Base-by-base conservation (phyloP, 2,329 filamentous ascomycete genomes). In the Trichoderma polysporum region DNA sequence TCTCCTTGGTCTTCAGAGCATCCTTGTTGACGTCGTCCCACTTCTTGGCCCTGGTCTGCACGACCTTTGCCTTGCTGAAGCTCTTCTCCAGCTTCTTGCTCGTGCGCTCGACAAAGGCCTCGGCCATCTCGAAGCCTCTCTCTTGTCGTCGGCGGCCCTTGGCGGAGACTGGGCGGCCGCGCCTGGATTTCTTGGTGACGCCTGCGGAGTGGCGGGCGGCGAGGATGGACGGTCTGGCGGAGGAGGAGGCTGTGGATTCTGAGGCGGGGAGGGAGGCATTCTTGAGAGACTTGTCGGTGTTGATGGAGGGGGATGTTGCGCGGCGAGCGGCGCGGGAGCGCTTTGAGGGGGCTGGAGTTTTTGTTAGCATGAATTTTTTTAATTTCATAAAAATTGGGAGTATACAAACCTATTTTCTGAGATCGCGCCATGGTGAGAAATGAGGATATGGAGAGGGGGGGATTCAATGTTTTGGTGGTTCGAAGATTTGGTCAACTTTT, bases 291-390 rank as follows among this genome's bases (percentile, higher is more conserved):
- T 91, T 91, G 82, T 92, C 89, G 50, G 86, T 86, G 78, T 91
- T 80, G 77, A 92, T 88, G 73, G 88, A 83, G 29, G 90, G 89
- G 4, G 90, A 91, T 17, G 87, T 87, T 54, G 88, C 91, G 70
- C 91, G 88, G 74, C 91, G 87, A 47, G 90, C 90, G 67, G 90
- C 90, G 70, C 91, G 90, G 62, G 91, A 94, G 80, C 90, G 90
- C 67, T 88, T 78, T 4, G 90, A 91, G 45, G 83, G 82, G 64
- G 81, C 88, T 91, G 74, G 19, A 15, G 22, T 19, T 8, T 29
- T 22, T 22, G 41, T 52, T 12, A 37, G 31, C 10, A n/a, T 27
- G 29, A 22, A 13, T 6, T 50, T 52, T 52, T 31, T 31, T 31
- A 2, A 1, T 52, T 27, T 2, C n/a, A 25, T 13, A 9, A 19